Evolutionary conservation across 768 basidiomycete species (phyloP).

Genomic region (Boletus rubescentipes): DNA sequence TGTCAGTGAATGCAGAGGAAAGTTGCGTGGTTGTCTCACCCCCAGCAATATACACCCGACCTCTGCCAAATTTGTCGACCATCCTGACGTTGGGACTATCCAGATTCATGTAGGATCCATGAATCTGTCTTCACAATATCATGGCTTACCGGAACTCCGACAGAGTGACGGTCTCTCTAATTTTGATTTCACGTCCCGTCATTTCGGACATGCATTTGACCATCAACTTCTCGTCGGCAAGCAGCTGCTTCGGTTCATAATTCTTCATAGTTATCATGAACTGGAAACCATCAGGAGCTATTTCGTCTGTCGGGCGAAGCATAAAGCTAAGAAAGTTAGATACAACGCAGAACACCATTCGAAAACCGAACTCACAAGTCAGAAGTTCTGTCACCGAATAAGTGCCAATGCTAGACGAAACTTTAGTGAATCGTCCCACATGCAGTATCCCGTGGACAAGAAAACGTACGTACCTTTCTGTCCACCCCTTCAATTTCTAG

Average conservation of each 20-base stretch:
- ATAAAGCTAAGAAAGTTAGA: slow-evolving; percentile 1
- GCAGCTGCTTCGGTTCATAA: slow-evolving; percentile 15
- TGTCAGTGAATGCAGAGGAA: neutral
- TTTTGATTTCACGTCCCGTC: slow-evolving; percentile 30
- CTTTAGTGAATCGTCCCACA: neutral
- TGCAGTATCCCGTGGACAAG: neutral
- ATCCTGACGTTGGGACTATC: slow-evolving; percentile 49
- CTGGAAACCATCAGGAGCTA: slow-evolving; percentile 23
- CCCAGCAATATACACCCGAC: slow-evolving; percentile 49
- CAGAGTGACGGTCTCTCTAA: slow-evolving; percentile 28
- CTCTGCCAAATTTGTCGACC: slow-evolving; percentile 41
- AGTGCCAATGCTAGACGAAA: slow-evolving; percentile 24
- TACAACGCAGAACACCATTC: neutral
- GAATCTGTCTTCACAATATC: slow-evolving; percentile 1
- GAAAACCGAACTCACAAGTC: slow-evolving; percentile 1
- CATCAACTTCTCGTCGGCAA: slow-evolving; percentile 26
- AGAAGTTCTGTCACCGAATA: slow-evolving; percentile 8
- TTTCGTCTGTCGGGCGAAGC: slow-evolving; percentile 17
- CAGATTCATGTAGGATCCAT: neutral
- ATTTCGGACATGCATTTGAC: slow-evolving; percentile 29
- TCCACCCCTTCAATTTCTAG: slow-evolving; percentile 30
- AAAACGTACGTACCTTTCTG: slow-evolving; percentile 17
- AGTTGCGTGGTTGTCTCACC: slow-evolving; percentile 24
- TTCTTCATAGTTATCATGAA: slow-evolving; percentile 4
- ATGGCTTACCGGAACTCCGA: slow-evolving; percentile 31